Percentiles rank a stretch among this genome's conserved stretches.
phyloP scores from a whole-genome alignment of 2,329 filamentous ascomycete genomes.

The Hymenoscyphus fraxineus region DNA sequence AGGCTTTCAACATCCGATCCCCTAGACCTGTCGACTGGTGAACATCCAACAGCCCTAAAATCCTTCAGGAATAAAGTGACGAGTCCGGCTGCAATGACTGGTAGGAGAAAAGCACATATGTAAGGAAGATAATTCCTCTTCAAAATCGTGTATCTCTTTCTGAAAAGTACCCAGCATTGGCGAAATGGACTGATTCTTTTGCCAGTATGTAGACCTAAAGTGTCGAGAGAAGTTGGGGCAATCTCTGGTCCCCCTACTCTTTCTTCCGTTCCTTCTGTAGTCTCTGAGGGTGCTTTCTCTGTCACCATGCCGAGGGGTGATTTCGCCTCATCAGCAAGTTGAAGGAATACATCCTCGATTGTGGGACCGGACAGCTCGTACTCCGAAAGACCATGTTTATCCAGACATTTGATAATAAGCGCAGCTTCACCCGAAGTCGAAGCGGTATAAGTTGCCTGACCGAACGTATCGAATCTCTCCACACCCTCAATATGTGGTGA shows the following conservation, averaged over 20 bases:
- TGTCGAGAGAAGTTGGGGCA: background rate
- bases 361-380: constrained; percentile 87
- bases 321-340: constrained; percentile 75
- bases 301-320: constrained; percentile 41
- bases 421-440: constrained; percentile 67
- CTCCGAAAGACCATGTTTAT: constrained; percentile 63
- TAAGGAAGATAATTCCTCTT: constrained; percentile 77
- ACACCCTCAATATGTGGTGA: constrained; percentile 52
- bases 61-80: constrained; percentile 70
- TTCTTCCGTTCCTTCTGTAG: constrained; percentile 18
- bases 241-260: background rate
- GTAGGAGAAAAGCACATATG: constrained; percentile 68
- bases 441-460: constrained; percentile 70
- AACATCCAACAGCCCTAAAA: constrained; percentile 51
- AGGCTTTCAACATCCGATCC: constrained; percentile 34
- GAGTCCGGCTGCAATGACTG: constrained; percentile 73
- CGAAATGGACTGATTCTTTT: constrained; percentile 62
- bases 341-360: constrained; percentile 88
- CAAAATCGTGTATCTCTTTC: constrained; percentile 73
- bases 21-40: constrained; percentile 46
- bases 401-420: constrained; percentile 64
- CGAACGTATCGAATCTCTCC: constrained; percentile 57
- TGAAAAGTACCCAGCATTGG: constrained; percentile 72
- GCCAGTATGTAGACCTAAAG: constrained; percentile 61
- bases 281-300: constrained; percentile 21